phyloP scores from a whole-genome alignment of 1,139 yeast genomes.

The Pichia sp. region DNA sequence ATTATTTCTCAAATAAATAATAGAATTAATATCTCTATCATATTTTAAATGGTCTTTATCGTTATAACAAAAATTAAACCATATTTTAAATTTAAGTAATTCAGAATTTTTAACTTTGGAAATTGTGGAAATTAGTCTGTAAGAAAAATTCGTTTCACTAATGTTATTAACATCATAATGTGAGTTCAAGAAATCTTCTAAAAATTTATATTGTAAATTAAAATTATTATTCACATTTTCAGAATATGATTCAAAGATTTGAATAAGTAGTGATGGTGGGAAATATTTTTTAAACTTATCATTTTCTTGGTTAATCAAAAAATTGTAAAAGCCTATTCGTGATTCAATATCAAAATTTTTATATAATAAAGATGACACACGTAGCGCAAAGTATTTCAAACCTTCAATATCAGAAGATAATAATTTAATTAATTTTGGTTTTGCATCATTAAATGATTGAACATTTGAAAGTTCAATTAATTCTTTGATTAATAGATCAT shows the following conservation, averaged over 20 bases:
- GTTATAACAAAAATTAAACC: conserved; percentile 12
- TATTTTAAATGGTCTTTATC: conserved; percentile 8
- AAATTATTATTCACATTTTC: background rate
- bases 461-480: conserved; percentile 5
- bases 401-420: conserved; percentile 5
- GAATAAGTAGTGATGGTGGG: conserved; percentile 10
- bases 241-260: conserved; percentile 3
- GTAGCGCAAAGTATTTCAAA: conserved; percentile 7
- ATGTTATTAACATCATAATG: conserved; percentile 4
- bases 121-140: conserved; percentile 9
- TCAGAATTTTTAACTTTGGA: conserved; percentile 3
- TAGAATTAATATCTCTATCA: conserved; percentile 11
- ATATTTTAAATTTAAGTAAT: conserved; percentile 8
- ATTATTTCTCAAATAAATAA: conserved; percentile 12
- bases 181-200: conserved; percentile 5
- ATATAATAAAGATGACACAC: conserved; percentile 7
- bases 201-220: conserved; percentile 5
- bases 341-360: conserved; percentile 9
- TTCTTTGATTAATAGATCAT: conserved; percentile 3
- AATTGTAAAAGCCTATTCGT: conserved; percentile 2
- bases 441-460: conserved; percentile 3
- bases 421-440: background rate
- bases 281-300: conserved; percentile 1
- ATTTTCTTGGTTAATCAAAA: background rate
- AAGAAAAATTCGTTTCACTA: conserved; percentile 8